phyloP scores from a whole-genome alignment of 2,329 filamentous ascomycete genomes.

The Botrytis porri region DNA sequence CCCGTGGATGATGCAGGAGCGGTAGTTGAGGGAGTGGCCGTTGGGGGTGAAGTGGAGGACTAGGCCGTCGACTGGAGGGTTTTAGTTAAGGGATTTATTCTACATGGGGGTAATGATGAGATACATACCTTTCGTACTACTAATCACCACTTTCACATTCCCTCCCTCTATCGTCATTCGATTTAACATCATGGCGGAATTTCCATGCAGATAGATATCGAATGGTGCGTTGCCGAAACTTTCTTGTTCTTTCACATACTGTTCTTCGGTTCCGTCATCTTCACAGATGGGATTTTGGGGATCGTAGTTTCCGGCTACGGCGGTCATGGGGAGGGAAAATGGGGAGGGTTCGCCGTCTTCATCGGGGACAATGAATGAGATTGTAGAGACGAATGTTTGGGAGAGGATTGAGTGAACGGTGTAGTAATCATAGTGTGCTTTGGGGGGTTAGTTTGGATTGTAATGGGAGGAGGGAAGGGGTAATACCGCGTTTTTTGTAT shows the following conservation, averaged over 20 bases:
- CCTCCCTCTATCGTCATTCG: conserved; percentile 10
- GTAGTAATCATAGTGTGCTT: not conserved
- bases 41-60: conserved; percentile 76
- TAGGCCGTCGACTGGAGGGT: conserved; percentile 60
- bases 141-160: not conserved
- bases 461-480: accelerated
- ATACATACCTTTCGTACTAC: not conserved
- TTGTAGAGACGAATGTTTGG: conserved; percentile 43
- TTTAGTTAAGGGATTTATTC: not conserved
- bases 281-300: conserved; percentile 9
- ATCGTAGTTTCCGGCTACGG: not conserved
- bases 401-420: conserved; percentile 23
- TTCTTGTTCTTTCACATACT: not conserved
- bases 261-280: conserved; percentile 12
- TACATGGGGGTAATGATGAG: not conserved
- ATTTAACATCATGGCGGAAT: conserved; percentile 18
- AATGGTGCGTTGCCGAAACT: conserved; percentile 8
- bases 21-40: conserved; percentile 81
- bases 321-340: conserved; percentile 4
- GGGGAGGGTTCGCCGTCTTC: conserved; percentile 6
- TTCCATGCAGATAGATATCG: conserved; percentile 21
- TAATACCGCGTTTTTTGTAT: not conserved
- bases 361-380: conserved; percentile 36
- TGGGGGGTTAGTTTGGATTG: not conserved
- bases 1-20: conserved; percentile 68